These are phyloP conservation scores for Penicillium sumatraense DNA, from an alignment of 2,329 filamentous ascomycete genomes.

Conservation along the genomic window DNA sequence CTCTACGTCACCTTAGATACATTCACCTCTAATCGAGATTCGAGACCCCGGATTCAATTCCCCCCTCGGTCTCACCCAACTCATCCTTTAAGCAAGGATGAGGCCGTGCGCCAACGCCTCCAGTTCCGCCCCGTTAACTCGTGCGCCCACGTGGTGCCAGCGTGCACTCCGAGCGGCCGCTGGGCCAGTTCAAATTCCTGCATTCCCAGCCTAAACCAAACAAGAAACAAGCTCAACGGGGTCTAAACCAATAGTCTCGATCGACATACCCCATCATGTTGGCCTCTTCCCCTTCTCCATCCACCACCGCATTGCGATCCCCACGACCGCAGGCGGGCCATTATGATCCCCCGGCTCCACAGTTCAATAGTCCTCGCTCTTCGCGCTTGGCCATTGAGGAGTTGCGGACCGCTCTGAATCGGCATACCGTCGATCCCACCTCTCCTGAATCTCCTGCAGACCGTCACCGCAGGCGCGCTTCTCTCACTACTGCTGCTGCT, in stretches of 20 bases:
- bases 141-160: slow-evolving; percentile 44
- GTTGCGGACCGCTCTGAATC: slow-evolving; percentile 44
- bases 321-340: slow-evolving; percentile 30
- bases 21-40: background rate
- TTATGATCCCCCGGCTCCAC: slow-evolving; percentile 37
- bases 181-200: slow-evolving; percentile 10
- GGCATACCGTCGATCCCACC: slow-evolving; percentile 42
- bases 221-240: too few relatives aligned
- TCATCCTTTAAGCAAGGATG: slow-evolving; percentile 26
- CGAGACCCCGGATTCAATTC: background rate
- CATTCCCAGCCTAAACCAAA: slow-evolving; percentile 22
- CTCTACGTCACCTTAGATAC: background rate
- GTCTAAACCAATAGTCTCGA: too few relatives aligned
- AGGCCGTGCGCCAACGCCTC: slow-evolving; percentile 35
- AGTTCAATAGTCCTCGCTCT: slow-evolving; percentile 38
- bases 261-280: slow-evolving; percentile 34
- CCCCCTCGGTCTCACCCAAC: slow-evolving; percentile 1
- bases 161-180: slow-evolving; percentile 29
- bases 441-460: slow-evolving; percentile 39
- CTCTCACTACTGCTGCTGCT: slow-evolving; percentile 25
- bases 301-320: slow-evolving; percentile 42
- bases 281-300: slow-evolving; percentile 47
- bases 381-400: slow-evolving; percentile 46
- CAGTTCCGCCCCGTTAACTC: slow-evolving; percentile 40
- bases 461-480: slow-evolving; percentile 37